Percentiles rank a stretch among this genome's conserved stretches.
phyloP scores from a whole-genome alignment of 306 rosid species.

The Vigna hirtella region DNA sequence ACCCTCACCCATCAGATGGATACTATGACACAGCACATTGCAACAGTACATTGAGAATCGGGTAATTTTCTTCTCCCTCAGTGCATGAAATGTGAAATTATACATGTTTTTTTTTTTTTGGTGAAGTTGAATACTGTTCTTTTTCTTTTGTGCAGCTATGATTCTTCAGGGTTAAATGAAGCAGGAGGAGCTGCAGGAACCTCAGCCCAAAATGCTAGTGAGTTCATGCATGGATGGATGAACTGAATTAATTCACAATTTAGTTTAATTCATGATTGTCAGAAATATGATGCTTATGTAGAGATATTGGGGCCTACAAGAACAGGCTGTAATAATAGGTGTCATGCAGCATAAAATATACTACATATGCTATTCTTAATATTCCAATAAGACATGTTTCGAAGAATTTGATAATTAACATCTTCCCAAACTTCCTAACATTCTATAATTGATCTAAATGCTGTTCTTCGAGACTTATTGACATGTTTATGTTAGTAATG shows the following conservation, averaged over 20 bases:
- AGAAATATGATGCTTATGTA: slow-evolving; percentile 21
- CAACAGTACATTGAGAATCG: slow-evolving; percentile 56
- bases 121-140: neutral
- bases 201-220: slow-evolving; percentile 43
- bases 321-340: slow-evolving; percentile 36
- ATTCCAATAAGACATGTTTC: slow-evolving; percentile 42
- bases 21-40: slow-evolving; percentile 52
- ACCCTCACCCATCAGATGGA: slow-evolving; percentile 52
- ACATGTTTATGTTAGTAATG: slow-evolving; percentile 9
- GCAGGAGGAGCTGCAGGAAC: slow-evolving; percentile 49
- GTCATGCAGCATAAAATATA: slow-evolving; percentile 31
- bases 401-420: slow-evolving; percentile 21
- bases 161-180: slow-evolving; percentile 45
- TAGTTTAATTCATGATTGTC: slow-evolving; percentile 6
- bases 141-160: slow-evolving; percentile 39
- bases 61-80: slow-evolving; percentile 50
- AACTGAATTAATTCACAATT: slow-evolving; percentile 28
- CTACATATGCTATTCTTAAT: slow-evolving; percentile 4
- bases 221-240: slow-evolving; percentile 59
- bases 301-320: slow-evolving; percentile 40
- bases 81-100: neutral
- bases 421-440: neutral
- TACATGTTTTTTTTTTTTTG: neutral
- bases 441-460: slow-evolving; percentile 9
- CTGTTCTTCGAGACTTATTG: neutral